A percentile compares a stretch with the other conserved stretches of the same genome.
Conservation (phyloP, 2,329 filamentous ascomycete genomes). For the Mollisia scopiformis region DNA sequence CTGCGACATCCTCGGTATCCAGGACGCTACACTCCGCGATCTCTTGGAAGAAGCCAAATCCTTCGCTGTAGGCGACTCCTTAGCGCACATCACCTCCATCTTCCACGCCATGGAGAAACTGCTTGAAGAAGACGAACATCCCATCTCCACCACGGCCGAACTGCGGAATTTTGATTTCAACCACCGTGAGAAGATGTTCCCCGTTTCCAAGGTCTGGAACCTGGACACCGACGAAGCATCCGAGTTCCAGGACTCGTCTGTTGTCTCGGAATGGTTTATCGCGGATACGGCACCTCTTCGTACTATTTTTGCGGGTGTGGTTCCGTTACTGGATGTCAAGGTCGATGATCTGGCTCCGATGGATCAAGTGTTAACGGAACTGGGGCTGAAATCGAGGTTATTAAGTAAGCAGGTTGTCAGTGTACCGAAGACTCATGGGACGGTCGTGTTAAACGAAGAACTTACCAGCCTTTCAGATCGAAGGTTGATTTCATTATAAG, state of each 20-base stretch:
- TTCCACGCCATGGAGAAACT: slow-evolving; percentile 5
- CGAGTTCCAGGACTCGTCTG: not conserved
- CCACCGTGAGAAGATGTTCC: not conserved
- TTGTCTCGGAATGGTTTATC: slow-evolving; percentile 7
- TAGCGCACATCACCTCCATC: slow-evolving; percentile 1
- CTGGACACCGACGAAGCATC: slow-evolving; percentile 1
- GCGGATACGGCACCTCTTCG: slow-evolving; percentile 7
- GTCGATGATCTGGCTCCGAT: slow-evolving; percentile 7
- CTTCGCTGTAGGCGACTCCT: not conserved
- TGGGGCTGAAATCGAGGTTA: slow-evolving; percentile 4
- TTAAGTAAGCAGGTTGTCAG: slow-evolving; percentile 5
- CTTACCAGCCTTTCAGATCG: slow-evolving; percentile 7
- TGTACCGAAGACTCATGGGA: slow-evolving; percentile 3
- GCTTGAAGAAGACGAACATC: slow-evolving; percentile 6
- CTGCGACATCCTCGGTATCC: slow-evolving; percentile 3
- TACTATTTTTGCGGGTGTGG: slow-evolving; percentile 13
- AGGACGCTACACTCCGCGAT: slow-evolving; percentile 1
- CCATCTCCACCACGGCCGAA: not conserved
- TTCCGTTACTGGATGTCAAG: slow-evolving; percentile 12
- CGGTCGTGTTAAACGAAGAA: slow-evolving; percentile 1
- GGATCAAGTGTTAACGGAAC: slow-evolving; percentile 4
- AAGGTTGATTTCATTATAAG: slow-evolving; percentile 13
- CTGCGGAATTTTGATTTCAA: not conserved
- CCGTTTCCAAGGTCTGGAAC: slow-evolving; percentile 12
- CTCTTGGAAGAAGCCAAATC: not conserved